These are phyloP conservation scores for Hygrocybe punicea DNA, from an alignment of 768 basidiomycete species.

Conservation along the genomic window DNA sequence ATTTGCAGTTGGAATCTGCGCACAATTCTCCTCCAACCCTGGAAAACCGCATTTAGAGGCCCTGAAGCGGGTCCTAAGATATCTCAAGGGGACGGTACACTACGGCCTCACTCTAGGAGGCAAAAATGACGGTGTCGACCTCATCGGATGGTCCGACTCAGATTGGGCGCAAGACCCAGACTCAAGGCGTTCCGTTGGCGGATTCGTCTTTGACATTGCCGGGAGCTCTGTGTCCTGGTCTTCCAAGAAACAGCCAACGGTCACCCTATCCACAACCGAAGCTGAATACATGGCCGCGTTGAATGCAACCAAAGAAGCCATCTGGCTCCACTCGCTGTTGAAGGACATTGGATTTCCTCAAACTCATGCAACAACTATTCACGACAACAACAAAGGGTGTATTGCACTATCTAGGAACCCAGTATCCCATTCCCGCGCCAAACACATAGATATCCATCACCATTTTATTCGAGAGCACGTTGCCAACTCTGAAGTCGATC, in stretches of 20 bases:
- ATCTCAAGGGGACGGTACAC: constrained; percentile 25
- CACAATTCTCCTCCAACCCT: background rate
- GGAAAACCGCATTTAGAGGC: constrained; percentile 10
- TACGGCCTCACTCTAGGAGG: constrained; percentile 15
- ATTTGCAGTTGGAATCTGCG: background rate
- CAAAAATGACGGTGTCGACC: background rate
- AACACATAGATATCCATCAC: constrained; percentile 9
- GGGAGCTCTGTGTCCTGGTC: constrained; percentile 31
- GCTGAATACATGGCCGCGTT: constrained; percentile 29
- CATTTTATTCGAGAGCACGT: constrained; percentile 8
- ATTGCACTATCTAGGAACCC: background rate
- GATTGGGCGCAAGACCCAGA: constrained; percentile 23
- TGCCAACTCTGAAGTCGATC: background rate
- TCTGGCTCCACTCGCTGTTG: constrained; percentile 20
- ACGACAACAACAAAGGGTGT: background rate
- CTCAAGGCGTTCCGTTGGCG: constrained; percentile 24
- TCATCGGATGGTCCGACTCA: constrained; percentile 18
- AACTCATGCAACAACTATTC: background rate
- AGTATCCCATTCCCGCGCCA: background rate
- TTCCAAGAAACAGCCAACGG: constrained; percentile 30
- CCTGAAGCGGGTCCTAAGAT: constrained; percentile 24
- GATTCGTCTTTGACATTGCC: constrained; percentile 27
- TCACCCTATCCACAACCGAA: constrained; percentile 36
- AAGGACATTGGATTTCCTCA: constrained; percentile 8
- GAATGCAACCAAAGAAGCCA: constrained; percentile 19